Evolutionary conservation across 257 asterid genomes (phyloP).

Genomic region (Marsdenia floribunda): DNA sequence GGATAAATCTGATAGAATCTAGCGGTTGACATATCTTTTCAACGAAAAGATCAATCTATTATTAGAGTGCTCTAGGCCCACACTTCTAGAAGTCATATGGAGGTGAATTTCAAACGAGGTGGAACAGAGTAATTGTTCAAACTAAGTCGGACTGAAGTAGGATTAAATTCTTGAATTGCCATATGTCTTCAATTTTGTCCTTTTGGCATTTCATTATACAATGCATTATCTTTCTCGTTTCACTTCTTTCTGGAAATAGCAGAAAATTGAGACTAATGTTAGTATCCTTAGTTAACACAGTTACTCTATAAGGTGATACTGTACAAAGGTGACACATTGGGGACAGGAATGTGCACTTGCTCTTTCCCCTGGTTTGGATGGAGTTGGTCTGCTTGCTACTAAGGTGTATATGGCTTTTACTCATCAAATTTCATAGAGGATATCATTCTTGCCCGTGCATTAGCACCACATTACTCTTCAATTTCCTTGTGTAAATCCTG

Average conservation of each 20-base stretch:
- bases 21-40: background rate
- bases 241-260: background rate
- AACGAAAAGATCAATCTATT: background rate
- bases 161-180: background rate
- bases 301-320: background rate
- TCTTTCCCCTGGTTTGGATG: background rate
- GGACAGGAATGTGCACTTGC: background rate
- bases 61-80: background rate
- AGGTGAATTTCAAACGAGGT: background rate
- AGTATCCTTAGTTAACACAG: background rate
- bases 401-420: background rate
- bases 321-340: background rate
- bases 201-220: background rate
- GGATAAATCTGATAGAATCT: background rate
- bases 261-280: background rate
- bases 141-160: background rate
- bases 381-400: conserved; percentile 1
- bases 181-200: background rate
- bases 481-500: background rate
- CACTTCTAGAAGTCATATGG: background rate
- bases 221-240: background rate
- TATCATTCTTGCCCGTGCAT: background rate
- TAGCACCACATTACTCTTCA: background rate
- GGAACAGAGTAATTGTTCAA: background rate
- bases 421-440: background rate